Conservation (phyloP, 2,329 filamentous ascomycete genomes). For the Alternaria consortialis region DNA sequence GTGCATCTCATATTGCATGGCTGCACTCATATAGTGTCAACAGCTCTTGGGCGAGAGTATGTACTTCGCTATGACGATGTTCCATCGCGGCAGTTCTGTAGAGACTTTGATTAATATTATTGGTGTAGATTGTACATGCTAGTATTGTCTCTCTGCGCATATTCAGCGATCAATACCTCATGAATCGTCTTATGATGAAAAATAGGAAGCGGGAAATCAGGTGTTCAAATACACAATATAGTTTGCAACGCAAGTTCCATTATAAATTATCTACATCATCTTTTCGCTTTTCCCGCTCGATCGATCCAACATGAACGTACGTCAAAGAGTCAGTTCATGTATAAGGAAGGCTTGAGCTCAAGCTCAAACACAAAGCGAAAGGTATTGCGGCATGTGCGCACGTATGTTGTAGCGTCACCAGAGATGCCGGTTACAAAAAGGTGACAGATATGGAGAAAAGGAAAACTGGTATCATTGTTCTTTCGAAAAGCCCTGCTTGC, state of each 20-base stretch:
- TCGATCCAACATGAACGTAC: not conserved
- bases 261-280: slow-evolving; percentile 2
- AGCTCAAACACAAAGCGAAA: not conserved
- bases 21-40: too few species aligned
- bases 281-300: not conserved
- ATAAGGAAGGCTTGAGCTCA: not conserved
- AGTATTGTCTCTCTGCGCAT: too few species aligned
- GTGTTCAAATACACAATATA: not conserved
- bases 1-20: too few species aligned
- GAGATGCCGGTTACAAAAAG: not conserved
- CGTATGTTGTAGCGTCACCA: not conserved
- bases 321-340: not conserved
- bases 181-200: too few species aligned
- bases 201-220: not conserved
- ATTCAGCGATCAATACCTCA: too few species aligned
- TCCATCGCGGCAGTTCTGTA: too few species aligned
- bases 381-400: slow-evolving; percentile 3
- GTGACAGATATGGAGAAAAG: not conserved
- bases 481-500: not conserved
- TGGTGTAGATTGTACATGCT: too few species aligned
- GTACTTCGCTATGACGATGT: too few species aligned
- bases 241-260: not conserved
- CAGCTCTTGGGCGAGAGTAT: too few species aligned
- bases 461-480: slow-evolving; percentile 5
- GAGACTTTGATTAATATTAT: too few species aligned